Evolutionary conservation across 2,329 filamentous ascomycete species (phyloP).

Genomic region (Lachnellula suecica): DNA sequence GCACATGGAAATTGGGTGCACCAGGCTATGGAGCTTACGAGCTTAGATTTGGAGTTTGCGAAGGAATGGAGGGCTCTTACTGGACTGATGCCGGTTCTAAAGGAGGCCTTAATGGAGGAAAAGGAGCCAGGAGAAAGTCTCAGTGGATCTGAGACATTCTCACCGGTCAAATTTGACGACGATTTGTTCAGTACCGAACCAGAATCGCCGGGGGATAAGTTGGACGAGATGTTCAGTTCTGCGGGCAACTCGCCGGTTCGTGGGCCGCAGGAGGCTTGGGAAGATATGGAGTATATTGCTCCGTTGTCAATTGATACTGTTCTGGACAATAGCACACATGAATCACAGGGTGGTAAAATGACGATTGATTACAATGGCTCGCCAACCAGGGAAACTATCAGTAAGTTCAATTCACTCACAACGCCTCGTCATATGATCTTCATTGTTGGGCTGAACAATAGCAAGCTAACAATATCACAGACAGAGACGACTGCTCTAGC

Average conservation of each 20-base stretch:
- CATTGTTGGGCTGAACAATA: conserved; percentile 7
- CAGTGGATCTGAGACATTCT: too few relatives aligned
- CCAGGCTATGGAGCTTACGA: background rate
- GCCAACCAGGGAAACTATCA: background rate
- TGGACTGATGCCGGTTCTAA: background rate
- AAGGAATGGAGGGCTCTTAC: conserved; percentile 6
- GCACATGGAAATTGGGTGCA: background rate
- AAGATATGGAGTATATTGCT: conserved; percentile 20
- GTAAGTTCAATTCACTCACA: conserved; percentile 1
- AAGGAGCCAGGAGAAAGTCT: background rate
- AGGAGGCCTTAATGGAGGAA: background rate
- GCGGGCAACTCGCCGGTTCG: background rate
- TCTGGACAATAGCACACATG: background rate
- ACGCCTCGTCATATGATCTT: background rate
- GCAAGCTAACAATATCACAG: conserved; percentile 1
- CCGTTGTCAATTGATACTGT: conserved; percentile 1
- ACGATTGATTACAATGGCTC: background rate
- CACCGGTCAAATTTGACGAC: too few relatives aligned
- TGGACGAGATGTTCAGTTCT: too few relatives aligned
- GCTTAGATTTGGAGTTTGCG: background rate
- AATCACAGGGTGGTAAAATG: background rate
- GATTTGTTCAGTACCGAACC: too few relatives aligned
- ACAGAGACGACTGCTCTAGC: background rate
- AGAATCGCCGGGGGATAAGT: too few relatives aligned
- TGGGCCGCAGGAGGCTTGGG: conserved; percentile 1